phyloP scores from a whole-genome alignment of 371 early-diverging fungal genomes.

The Apophysomyces ossiformis region DNA sequence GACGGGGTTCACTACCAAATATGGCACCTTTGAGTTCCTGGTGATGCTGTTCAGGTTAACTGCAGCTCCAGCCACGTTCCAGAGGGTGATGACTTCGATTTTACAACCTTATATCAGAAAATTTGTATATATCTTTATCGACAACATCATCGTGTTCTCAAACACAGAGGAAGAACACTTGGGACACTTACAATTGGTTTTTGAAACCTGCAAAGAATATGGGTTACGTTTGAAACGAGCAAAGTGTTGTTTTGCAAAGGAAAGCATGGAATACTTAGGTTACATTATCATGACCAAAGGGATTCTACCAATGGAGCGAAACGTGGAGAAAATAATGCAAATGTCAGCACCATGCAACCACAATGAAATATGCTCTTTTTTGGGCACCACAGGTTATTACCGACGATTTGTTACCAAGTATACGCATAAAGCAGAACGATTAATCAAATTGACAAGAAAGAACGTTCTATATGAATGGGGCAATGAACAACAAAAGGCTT shows the following conservation, averaged over 20 bases:
- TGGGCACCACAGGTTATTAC: constrained; percentile 39
- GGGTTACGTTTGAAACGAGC: constrained; percentile 38
- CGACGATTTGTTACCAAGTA: constrained; percentile 35
- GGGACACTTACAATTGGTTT: constrained; percentile 35
- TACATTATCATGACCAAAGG: constrained; percentile 35
- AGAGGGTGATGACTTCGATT: too few relatives aligned
- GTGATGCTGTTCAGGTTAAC: constrained; percentile 35
- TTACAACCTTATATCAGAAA: constrained; percentile 2
- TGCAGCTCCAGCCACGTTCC: neutral
- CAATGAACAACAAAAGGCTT: constrained; percentile 17
- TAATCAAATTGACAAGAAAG: constrained; percentile 20
- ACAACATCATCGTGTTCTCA: constrained; percentile 54
- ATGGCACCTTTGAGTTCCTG: constrained; percentile 35
- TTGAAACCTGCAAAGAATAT: constrained; percentile 30
- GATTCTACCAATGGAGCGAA: constrained; percentile 4
- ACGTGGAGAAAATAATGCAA: constrained; percentile 12
- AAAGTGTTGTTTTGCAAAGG: constrained; percentile 17
- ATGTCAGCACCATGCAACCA: constrained; percentile 13
- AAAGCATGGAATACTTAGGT: constrained; percentile 34
- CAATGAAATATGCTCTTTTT: constrained; percentile 25
- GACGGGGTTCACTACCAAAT: constrained; percentile 41
- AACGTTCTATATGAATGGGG: constrained; percentile 22
- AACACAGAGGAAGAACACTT: constrained; percentile 40
- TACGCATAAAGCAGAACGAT: constrained; percentile 18
- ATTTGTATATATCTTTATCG: constrained; percentile 46